These are phyloP conservation scores for Escovopsis sp. DNA, from an alignment of 2,329 filamentous ascomycete genomes.

Conservation along the genomic window DNA sequence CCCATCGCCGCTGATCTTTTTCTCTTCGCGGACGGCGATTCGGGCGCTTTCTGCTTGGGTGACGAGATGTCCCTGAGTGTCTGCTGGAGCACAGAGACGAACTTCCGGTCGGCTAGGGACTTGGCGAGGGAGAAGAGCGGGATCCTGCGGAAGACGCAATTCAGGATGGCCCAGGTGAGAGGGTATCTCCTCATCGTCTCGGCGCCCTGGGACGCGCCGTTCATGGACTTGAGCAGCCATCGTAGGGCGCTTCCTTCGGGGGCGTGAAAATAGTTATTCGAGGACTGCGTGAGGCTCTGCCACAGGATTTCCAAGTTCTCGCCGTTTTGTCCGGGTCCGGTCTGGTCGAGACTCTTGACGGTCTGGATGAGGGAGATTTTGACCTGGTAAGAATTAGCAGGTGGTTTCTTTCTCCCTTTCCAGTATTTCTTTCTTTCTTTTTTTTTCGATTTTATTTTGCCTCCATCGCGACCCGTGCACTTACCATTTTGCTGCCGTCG, in stretches of 20 bases:
- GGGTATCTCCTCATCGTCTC: conserved; percentile 41
- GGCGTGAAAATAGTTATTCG: conserved; percentile 31
- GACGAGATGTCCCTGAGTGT: conserved; percentile 44
- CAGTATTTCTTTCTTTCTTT: no score
- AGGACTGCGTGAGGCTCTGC: conserved; percentile 29
- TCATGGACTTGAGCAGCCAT: conserved; percentile 50
- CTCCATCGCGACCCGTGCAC: no score
- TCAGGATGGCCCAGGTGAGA: conserved; percentile 46
- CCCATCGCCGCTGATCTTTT: conserved; percentile 26
- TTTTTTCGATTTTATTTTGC: neutral
- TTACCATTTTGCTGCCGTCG: no score
- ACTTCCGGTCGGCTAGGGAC: conserved; percentile 54
- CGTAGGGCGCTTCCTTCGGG: conserved; percentile 43
- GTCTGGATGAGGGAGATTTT: conserved; percentile 32
- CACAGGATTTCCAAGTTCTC: conserved; percentile 36
- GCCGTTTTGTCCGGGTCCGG: conserved; percentile 26
- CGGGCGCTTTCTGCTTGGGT: conserved; percentile 5
- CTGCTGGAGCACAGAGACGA: conserved; percentile 50
- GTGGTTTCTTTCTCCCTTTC: no score
- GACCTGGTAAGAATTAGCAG: conserved; percentile 9
- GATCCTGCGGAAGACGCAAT: conserved; percentile 46
- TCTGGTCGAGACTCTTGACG: conserved; percentile 41
- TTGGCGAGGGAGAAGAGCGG: conserved; percentile 55
- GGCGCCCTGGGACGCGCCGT: conserved; percentile 28
- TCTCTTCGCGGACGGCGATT: conserved; percentile 20